phyloP scores from a whole-genome alignment of 257 asterid genomes.

The Lycium ferocissimum region DNA sequence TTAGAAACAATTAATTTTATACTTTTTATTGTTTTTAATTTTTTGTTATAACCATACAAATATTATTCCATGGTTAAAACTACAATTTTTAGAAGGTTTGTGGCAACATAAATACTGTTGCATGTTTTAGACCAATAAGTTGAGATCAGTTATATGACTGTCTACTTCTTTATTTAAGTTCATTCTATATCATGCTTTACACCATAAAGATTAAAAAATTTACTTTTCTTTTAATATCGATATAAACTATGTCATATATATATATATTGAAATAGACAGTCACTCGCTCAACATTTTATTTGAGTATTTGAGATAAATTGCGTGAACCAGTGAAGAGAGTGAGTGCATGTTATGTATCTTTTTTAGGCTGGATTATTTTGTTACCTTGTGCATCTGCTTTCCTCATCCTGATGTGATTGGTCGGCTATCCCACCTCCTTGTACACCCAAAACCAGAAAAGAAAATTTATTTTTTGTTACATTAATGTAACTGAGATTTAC shows the following conservation, averaged over 20 bases:
- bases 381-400: conserved; percentile 18
- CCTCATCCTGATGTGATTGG: conserved; percentile 32
- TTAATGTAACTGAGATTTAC: background rate
- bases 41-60: background rate
- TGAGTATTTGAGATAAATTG: background rate
- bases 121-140: too few relatives aligned
- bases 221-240: too few relatives aligned
- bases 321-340: conserved; percentile 26
- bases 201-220: too few relatives aligned
- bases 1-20: background rate
- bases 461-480: background rate
- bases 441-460: background rate
- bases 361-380: conserved; percentile 22
- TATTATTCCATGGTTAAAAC: too few relatives aligned
- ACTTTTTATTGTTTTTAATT: too few relatives aligned
- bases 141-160: too few relatives aligned
- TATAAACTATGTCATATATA: background rate
- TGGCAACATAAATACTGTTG: too few relatives aligned
- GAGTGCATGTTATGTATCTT: conserved; percentile 29
- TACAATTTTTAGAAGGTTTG: too few relatives aligned
- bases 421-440: background rate
- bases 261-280: background rate
- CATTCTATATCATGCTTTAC: too few relatives aligned
- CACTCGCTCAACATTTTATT: background rate
- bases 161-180: too few relatives aligned